Conservation (phyloP, 1,284 basidiomycete species). For the Ceratobasidium sp. region DNA sequence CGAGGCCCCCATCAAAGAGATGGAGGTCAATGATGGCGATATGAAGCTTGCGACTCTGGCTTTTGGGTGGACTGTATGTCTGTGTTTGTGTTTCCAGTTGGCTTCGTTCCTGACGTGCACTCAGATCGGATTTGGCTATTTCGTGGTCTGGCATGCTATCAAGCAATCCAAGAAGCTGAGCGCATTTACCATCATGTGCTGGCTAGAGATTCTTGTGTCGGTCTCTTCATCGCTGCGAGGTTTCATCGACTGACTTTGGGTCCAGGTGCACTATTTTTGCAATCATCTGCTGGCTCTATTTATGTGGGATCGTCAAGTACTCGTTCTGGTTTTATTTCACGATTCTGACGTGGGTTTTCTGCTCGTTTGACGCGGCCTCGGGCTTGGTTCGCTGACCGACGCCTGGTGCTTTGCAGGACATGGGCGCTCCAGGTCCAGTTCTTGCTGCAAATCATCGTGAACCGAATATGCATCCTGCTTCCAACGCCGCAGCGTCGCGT, state of each 20-base stretch:
- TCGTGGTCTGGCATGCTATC: conserved; percentile 34
- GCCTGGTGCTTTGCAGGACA: background rate
- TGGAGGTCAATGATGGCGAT: conserved; percentile 9
- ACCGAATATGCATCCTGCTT: conserved; percentile 43
- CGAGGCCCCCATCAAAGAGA: conserved; percentile 6
- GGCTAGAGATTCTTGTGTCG: conserved; percentile 31
- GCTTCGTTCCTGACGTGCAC: no score
- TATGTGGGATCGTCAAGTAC: conserved; percentile 42
- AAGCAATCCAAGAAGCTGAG: conserved; percentile 24
- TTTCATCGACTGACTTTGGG: background rate
- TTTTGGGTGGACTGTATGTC: conserved; percentile 34
- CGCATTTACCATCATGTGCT: conserved; percentile 36
- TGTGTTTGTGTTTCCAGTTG: background rate
- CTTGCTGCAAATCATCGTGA: conserved; percentile 46
- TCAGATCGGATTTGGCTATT: conserved; percentile 38
- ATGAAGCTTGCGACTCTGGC: conserved; percentile 35
- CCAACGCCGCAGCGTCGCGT: conserved; percentile 6
- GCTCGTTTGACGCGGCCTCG: no score
- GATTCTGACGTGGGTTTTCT: conserved; percentile 41
- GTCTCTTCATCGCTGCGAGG: background rate
- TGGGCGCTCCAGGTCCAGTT: conserved; percentile 45
- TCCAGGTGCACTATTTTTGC: conserved; percentile 38
- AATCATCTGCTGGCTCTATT: conserved; percentile 45
- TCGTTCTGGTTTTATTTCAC: conserved; percentile 44
- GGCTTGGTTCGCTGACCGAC: no score